Conservation (phyloP, 331 rosid species). For the Acacia pycnantha region DNA sequence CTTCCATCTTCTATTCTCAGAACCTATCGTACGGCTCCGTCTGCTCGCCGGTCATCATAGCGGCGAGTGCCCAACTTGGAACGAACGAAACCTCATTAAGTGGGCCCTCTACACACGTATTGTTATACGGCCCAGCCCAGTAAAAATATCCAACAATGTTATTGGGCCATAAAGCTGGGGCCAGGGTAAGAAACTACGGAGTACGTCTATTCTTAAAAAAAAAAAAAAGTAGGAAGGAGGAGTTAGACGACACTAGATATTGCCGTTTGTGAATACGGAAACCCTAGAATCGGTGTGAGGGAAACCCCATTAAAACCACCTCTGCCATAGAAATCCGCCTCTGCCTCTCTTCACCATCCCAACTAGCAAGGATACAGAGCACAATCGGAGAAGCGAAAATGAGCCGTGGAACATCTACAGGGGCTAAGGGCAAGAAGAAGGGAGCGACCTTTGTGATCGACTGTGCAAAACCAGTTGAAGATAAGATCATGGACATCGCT, state of each 20-base stretch:
- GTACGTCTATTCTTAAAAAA: neutral
- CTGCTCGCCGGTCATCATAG: neutral
- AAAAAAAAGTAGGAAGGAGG: no score
- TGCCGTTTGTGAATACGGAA: neutral
- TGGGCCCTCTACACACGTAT: neutral
- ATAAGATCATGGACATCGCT: slow-evolving; percentile 89
- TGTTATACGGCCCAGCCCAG: neutral
- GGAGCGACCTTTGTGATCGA: slow-evolving; percentile 64
- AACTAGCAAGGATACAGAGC: neutral
- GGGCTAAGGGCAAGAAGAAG: slow-evolving; percentile 78
- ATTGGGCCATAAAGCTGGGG: neutral
- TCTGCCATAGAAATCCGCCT: neutral
- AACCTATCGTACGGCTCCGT: neutral
- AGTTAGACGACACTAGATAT: neutral
- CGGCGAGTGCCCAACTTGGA: neutral
- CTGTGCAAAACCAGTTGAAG: slow-evolving; percentile 86
- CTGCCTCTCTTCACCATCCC: neutral
- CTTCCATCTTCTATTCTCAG: slow-evolving; percentile 48
- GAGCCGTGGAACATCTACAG: slow-evolving; percentile 65
- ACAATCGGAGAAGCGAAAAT: slow-evolving; percentile 33
- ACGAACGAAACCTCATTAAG: neutral
- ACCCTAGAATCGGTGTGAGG: neutral
- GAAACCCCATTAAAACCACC: neutral
- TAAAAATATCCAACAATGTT: neutral
- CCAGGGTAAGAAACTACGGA: neutral